A percentile compares a stretch with the other conserved stretches of the same genome.
phyloP scores from a whole-genome alignment of 2,329 filamentous ascomycete species.

The Cytospora leucostoma region DNA sequence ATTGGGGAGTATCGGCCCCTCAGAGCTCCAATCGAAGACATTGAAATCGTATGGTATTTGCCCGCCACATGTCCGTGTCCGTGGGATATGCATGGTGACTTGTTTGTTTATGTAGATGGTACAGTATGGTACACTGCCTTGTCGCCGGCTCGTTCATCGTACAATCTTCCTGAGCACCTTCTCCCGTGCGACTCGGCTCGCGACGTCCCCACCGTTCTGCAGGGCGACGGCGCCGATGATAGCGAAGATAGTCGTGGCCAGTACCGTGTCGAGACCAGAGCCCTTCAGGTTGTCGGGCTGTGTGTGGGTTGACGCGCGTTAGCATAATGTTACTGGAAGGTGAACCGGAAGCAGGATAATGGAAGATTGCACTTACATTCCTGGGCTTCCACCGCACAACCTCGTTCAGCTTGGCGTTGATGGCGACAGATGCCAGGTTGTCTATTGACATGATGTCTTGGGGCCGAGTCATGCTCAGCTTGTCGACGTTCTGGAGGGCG shows the following conservation, averaged over 20 bases:
- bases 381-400: slow-evolving; percentile 89
- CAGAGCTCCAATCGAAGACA: background rate
- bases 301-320: background rate
- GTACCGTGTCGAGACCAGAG: slow-evolving; percentile 74
- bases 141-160: slow-evolving; percentile 1
- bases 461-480: slow-evolving; percentile 64
- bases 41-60: slow-evolving; percentile 3
- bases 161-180: slow-evolving; percentile 62
- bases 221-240: slow-evolving; percentile 88
- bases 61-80: background rate
- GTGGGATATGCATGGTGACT: background rate
- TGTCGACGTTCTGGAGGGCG: slow-evolving; percentile 71
- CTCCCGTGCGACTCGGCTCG: slow-evolving; percentile 73
- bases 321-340: slow-evolving; percentile 11
- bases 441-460: slow-evolving; percentile 62
- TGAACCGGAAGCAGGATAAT: background rate
- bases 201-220: slow-evolving; percentile 79
- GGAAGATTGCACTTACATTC: slow-evolving; percentile 58
- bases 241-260: slow-evolving; percentile 78
- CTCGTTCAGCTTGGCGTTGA: slow-evolving; percentile 67
- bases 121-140: slow-evolving; percentile 14
- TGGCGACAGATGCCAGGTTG: slow-evolving; percentile 68
- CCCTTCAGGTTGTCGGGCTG: slow-evolving; percentile 65
- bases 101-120: background rate
- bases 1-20: background rate